Conservation (phyloP, 495 filamentous ascomycete species). For the Penicillium robsamsonii region DNA sequence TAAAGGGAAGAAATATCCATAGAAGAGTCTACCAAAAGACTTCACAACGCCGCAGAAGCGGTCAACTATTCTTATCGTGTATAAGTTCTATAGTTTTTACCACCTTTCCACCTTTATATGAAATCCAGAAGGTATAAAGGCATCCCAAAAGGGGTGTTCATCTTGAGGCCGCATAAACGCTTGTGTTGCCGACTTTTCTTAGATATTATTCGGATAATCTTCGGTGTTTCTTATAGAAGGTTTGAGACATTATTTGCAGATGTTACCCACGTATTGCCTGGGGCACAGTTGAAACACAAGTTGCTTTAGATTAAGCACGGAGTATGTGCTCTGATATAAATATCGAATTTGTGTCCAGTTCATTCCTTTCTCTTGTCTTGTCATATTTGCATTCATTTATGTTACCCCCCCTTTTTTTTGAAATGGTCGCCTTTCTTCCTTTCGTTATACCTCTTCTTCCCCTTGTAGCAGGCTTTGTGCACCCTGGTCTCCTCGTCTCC, state of each 20-base stretch:
- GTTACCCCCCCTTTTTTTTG: background rate
- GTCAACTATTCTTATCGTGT: no score
- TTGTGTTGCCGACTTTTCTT: no score
- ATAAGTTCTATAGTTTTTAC: no score
- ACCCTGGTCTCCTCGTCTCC: background rate
- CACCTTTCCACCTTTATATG: no score
- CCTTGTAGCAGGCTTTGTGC: background rate
- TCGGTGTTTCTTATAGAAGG: background rate
- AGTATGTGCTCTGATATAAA: background rate
- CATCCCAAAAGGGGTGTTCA: no score
- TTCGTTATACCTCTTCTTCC: background rate
- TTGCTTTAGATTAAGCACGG: background rate
- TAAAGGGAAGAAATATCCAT: no score
- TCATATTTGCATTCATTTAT: background rate
- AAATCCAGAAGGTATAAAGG: no score
- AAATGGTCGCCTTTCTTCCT: background rate
- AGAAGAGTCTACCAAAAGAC: no score
- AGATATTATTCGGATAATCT: background rate
- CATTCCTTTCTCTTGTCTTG: background rate
- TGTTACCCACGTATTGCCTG: background rate
- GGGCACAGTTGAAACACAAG: background rate
- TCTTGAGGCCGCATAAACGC: no score
- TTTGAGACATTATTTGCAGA: background rate
- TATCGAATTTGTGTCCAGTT: background rate
- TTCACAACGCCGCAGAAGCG: no score